Evolutionary conservation across 2,329 filamentous ascomycete species (phyloP).

Genomic region (Helminthosporium solani): DNA sequence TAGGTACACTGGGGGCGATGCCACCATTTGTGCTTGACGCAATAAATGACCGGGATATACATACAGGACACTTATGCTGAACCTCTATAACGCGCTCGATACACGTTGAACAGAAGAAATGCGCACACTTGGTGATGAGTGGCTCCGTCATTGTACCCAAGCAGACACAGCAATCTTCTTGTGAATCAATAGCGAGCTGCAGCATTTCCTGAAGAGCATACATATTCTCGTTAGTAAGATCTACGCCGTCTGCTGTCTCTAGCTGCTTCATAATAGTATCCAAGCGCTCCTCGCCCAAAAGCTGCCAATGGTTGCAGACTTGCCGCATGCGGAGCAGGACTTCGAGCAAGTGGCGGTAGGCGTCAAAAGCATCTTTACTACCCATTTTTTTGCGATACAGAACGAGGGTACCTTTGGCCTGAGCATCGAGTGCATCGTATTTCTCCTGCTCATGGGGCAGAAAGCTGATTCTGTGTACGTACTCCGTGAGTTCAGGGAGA

Average conservation of each 20-base stretch:
- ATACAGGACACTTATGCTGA: conserved; percentile 71
- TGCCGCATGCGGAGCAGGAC: conserved; percentile 80
- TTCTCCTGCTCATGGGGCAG: conserved; percentile 71
- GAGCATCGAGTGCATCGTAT: conserved; percentile 69
- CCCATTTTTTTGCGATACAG: conserved; percentile 55
- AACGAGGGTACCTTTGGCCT: conserved; percentile 71
- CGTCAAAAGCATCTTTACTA: conserved; percentile 43
- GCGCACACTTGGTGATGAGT: conserved; percentile 82
- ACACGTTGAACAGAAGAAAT: conserved; percentile 73
- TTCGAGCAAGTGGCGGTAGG: conserved; percentile 75
- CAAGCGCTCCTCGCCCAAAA: conserved; percentile 71
- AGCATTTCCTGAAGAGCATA: conserved; percentile 73
- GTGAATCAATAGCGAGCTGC: conserved; percentile 72
- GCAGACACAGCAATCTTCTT: conserved; percentile 82
- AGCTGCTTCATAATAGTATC: conserved; percentile 69
- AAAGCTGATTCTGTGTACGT: conserved; percentile 73
- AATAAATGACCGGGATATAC: background rate
- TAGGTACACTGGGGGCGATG: background rate
- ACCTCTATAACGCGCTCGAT: conserved; percentile 72
- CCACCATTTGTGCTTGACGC: background rate
- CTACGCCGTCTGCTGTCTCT: conserved; percentile 66
- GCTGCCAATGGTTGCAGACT: conserved; percentile 84
- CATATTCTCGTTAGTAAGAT: conserved; percentile 70
- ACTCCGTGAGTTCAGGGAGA: conserved; percentile 75
- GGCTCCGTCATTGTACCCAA: conserved; percentile 70